phyloP scores from a whole-genome alignment of 345 rosid genomes.

The Carallia brachiata region DNA sequence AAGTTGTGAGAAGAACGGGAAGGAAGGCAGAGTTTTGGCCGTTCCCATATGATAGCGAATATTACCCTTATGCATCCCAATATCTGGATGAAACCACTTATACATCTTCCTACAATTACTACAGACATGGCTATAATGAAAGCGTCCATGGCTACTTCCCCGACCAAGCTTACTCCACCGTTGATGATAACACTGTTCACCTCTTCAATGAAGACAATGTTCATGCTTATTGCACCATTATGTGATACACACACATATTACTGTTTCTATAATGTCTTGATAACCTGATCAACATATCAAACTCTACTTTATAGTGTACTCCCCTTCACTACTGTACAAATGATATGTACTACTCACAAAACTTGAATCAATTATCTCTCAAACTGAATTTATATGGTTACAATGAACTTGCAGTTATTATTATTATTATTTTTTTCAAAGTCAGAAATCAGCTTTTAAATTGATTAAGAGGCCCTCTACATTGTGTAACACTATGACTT shows the following conservation, averaged over 20 bases:
- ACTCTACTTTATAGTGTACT: no score
- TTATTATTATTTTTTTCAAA: no score
- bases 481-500: no score
- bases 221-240: conserved; percentile 51
- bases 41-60: conserved; percentile 67
- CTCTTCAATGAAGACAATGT: conserved; percentile 87
- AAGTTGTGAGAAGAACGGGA: conserved; percentile 73
- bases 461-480: no score
- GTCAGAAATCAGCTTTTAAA: no score
- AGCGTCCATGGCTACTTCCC: conserved; percentile 59
- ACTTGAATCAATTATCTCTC: no score
- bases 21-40: conserved; percentile 84
- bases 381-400: no score
- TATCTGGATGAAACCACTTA: conserved; percentile 50
- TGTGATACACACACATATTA: conserved; percentile 24
- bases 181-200: conserved; percentile 59
- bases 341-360: no score
- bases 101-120: conserved; percentile 53
- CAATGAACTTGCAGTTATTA: no score
- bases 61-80: conserved; percentile 53
- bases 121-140: conserved; percentile 56
- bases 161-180: conserved; percentile 45
- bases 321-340: no score
- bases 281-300: background rate
- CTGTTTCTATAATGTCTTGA: background rate